phyloP scores from a whole-genome alignment of 441 rosid genomes.

The Pelargonium cotyledonis region DNA sequence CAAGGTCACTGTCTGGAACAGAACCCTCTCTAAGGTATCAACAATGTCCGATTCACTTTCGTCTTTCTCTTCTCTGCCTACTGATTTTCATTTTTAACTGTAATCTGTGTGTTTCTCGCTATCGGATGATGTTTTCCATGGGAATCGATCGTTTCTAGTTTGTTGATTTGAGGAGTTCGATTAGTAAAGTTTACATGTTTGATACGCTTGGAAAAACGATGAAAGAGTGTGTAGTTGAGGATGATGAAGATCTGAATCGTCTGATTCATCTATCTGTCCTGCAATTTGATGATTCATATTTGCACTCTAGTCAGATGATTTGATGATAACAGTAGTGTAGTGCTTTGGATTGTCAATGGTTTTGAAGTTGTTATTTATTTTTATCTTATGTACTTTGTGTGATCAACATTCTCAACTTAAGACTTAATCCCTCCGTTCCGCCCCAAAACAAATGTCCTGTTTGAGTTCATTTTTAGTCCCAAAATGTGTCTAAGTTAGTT shows the following conservation, averaged over 20 bases:
- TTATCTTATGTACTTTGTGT: neutral
- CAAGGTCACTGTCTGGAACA: constrained; percentile 93
- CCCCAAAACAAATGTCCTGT: too few species aligned
- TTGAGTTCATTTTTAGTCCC: too few species aligned
- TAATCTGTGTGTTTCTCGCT: neutral
- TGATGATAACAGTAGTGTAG: neutral
- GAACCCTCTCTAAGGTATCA: constrained; percentile 82
- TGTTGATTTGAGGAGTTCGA: neutral
- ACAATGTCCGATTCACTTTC: neutral
- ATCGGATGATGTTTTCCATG: neutral
- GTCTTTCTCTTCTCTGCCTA: neutral
- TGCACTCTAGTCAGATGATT: neutral
- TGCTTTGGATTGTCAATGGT: neutral
- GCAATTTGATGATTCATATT: neutral
- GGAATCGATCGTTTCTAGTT: neutral
- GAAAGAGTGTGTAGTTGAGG: neutral
- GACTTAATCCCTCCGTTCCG: neutral
- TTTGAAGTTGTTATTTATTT: neutral
- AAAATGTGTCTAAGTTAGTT: too few species aligned
- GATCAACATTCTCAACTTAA: neutral
- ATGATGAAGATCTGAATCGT: neutral
- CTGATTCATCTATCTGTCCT: neutral
- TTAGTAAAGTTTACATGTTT: neutral
- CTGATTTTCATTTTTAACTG: neutral
- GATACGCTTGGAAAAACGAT: too few species aligned